Evolutionary conservation across 192 early-diverging fungal species (phyloP).

Genomic region (Radiomyces spectabilis): DNA sequence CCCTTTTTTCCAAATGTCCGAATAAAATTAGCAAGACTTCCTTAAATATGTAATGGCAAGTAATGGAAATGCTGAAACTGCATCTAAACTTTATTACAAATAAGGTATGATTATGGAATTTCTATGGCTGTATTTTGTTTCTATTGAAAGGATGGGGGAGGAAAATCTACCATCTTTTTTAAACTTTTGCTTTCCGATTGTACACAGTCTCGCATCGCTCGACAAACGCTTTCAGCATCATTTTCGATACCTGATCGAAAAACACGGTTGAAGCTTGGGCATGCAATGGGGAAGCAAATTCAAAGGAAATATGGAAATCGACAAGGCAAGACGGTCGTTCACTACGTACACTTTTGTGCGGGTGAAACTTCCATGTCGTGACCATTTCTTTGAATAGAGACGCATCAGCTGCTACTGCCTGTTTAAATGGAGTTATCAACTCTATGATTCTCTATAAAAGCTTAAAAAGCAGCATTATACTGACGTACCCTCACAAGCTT

Average conservation of each 20-base stretch:
- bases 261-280: slow-evolving; percentile 73
- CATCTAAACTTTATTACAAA: too few species aligned
- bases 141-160: too few species aligned
- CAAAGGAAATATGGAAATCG: slow-evolving; percentile 71
- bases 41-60: too few species aligned
- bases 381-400: slow-evolving; percentile 57
- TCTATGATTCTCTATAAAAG: neutral
- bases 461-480: neutral
- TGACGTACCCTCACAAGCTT: slow-evolving; percentile 51
- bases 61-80: too few species aligned
- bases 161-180: too few species aligned
- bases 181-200: too few species aligned
- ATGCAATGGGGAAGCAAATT: slow-evolving; percentile 76
- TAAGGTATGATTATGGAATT: too few species aligned
- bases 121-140: too few species aligned
- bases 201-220: slow-evolving; percentile 45
- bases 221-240: slow-evolving; percentile 70
- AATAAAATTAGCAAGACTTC: too few species aligned
- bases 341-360: slow-evolving; percentile 21
- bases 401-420: slow-evolving; percentile 53
- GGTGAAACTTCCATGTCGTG: slow-evolving; percentile 62
- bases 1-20: too few species aligned
- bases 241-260: slow-evolving; percentile 67
- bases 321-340: slow-evolving; percentile 47
- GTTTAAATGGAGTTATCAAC: neutral